Base-by-base conservation (phyloP, 495 filamentous ascomycete genomes). In the Echria macrotheca region DNA sequence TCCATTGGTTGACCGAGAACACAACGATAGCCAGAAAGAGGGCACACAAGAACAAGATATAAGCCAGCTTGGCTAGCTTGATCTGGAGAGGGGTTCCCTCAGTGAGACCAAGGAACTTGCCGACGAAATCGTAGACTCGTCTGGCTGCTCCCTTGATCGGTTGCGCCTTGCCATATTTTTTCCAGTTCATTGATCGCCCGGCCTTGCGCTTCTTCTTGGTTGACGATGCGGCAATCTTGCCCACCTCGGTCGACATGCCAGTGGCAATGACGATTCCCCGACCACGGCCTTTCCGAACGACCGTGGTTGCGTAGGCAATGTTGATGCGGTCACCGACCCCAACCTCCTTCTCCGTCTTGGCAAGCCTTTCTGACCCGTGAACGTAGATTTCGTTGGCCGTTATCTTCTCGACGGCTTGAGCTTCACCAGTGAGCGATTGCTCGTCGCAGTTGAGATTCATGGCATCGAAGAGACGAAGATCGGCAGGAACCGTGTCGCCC, bases 191-290 rank as follows among this genome's bases (percentile, higher is more conserved):
- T 9, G 77, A 81, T 9, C 79, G 71, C 17, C 73, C 76, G n/a
- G 76, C 63, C 53, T 84, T 84, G 48, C 78, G 69, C 23, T 72
- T 63, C 58, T 78, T 83, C 55, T 78, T 80, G 41, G 61, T 58
- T 44, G 81, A 77, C n/a, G 80, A 76, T 43, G 72, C 75, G 8
- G 87, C 87, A 60, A 93, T 93, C 59, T 80, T 88, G n/a, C 87
- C 87, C 37, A 94, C 85, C 64, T 90, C 85, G 1, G 87, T 94
- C 44, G 72, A 60, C 87, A 91, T 91, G 8, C 85, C 87, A n/a
- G 82, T 86, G 43, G 69, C 73, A 21, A 79, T 73, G 25, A 84
- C 82, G 49, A 87, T 77, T 31, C 84, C 84, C 31, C 74, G 71
- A 24, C 76, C 84, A 47, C 83, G 81, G 25, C 84, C 83, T 63